These are phyloP conservation scores for Mercurialis annua DNA, from an alignment of 345 rosid genomes.

Conservation along the genomic window DNA sequence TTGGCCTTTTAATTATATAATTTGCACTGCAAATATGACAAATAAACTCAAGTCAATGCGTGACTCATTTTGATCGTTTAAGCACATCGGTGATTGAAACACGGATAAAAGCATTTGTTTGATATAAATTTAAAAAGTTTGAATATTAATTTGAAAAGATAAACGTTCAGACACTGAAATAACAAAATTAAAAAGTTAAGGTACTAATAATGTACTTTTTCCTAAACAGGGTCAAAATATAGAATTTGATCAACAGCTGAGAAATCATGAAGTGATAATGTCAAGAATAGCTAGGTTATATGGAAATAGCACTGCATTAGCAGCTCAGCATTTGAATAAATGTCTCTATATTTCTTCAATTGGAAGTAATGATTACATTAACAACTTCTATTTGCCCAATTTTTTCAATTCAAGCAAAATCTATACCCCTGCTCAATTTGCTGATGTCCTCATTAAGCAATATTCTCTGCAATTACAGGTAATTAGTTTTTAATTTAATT, in stretches of 20 bases:
- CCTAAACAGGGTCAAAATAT: constrained; percentile 1
- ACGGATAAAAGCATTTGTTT: too few species aligned
- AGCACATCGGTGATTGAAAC: too few species aligned
- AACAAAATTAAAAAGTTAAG: too few species aligned
- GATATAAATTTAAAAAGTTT: too few species aligned
- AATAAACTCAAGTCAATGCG: too few species aligned
- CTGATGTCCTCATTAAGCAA: constrained; percentile 3
- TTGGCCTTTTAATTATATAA: too few species aligned
- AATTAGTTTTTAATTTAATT: not conserved
- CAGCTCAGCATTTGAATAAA: not conserved
- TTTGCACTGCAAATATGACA: too few species aligned
- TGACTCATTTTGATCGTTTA: too few species aligned
- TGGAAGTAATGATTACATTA: constrained; percentile 26
- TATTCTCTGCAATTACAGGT: constrained; percentile 13
- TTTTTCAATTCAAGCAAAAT: constrained; percentile 3
- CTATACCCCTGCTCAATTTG: constrained; percentile 11
- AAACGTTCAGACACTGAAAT: too few species aligned
- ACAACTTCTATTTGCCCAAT: constrained; percentile 16
- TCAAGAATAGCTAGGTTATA: constrained; percentile 3
- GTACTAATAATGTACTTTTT: too few species aligned
- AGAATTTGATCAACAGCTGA: constrained; percentile 4
- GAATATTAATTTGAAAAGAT: too few species aligned
- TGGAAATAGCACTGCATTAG: not conserved
- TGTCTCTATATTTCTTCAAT: constrained; percentile 14
- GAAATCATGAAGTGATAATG: constrained; percentile 6